Evolutionary conservation across 306 rosid species (phyloP).

Genomic region (Vachellia collinsii): DNA sequence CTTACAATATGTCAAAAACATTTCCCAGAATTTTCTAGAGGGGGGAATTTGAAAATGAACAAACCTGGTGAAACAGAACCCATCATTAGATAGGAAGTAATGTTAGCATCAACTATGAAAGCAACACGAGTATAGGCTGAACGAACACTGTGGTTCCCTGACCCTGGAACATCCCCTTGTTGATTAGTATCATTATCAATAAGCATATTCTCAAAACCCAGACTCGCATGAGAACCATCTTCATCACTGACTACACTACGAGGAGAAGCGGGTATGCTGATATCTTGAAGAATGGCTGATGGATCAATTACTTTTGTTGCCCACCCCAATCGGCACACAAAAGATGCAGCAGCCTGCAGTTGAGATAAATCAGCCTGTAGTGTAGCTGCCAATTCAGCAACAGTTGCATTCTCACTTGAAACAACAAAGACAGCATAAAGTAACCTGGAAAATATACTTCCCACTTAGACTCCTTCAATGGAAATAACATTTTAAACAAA

Average conservation of each 20-base stretch:
- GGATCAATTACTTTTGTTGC: constrained; percentile 95
- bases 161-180: constrained; percentile 68
- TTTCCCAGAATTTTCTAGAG: background rate
- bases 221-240: constrained; percentile 59
- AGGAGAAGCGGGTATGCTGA: constrained; percentile 69
- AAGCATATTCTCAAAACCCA: constrained; percentile 63
- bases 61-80: constrained; percentile 99
- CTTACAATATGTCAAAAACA: background rate
- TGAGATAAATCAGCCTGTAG: constrained; percentile 90
- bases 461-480: constrained; percentile 31
- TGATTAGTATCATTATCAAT: constrained; percentile 60
- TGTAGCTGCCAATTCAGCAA: constrained; percentile 94
- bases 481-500: constrained; percentile 35
- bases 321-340: constrained; percentile 97
- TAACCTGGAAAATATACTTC: constrained; percentile 60
- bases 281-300: constrained; percentile 79
- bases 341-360: constrained; percentile 98
- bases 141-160: constrained; percentile 57
- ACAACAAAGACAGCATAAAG: constrained; percentile 97
- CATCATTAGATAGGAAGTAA: constrained; percentile 99
- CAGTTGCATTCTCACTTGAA: constrained; percentile 97
- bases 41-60: constrained; percentile 23
- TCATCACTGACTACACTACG: constrained; percentile 68
- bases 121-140: constrained; percentile 79
- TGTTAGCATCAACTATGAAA: constrained; percentile 95